Conservation (phyloP, 2,329 filamentous ascomycete species). For the Macrophomina tecta region DNA sequence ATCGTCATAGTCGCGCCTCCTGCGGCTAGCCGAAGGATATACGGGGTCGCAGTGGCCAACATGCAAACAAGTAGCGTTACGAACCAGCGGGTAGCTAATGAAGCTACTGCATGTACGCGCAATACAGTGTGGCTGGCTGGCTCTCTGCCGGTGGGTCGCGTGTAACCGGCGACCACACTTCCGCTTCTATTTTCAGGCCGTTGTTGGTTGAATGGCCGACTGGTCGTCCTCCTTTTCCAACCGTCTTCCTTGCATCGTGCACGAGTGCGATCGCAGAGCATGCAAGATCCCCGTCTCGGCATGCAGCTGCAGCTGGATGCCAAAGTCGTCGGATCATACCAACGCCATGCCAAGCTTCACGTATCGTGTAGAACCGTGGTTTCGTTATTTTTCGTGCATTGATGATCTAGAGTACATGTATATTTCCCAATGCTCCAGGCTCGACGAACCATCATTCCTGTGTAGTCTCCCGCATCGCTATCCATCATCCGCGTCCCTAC, state of each 20-base stretch:
- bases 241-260: slow-evolving; percentile 13
- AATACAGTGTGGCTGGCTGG: slow-evolving; percentile 23
- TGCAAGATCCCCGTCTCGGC: slow-evolving; percentile 20
- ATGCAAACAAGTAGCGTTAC: slow-evolving; percentile 23
- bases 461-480: slow-evolving; percentile 15
- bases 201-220: slow-evolving; percentile 12
- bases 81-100: slow-evolving; percentile 18
- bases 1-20: slow-evolving; percentile 14
- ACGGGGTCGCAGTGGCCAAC: slow-evolving; percentile 21
- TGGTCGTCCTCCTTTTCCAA: slow-evolving; percentile 11
- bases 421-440: slow-evolving; percentile 21
- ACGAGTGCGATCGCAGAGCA: slow-evolving; percentile 11
- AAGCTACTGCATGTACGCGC: slow-evolving; percentile 26
- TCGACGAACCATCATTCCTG: slow-evolving; percentile 7
- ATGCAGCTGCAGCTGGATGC: background rate
- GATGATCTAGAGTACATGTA: slow-evolving; percentile 20
- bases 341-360: background rate
- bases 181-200: slow-evolving; percentile 18
- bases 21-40: slow-evolving; percentile 19
- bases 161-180: slow-evolving; percentile 14
- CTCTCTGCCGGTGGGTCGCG: slow-evolving; percentile 5
- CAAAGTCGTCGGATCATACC: background rate
- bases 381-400: slow-evolving; percentile 16
- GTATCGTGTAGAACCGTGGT: background rate
- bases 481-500: slow-evolving; percentile 22